Evolutionary conservation across 148 eudicot species (phyloP).

Genomic region (Bassia scoparia): DNA sequence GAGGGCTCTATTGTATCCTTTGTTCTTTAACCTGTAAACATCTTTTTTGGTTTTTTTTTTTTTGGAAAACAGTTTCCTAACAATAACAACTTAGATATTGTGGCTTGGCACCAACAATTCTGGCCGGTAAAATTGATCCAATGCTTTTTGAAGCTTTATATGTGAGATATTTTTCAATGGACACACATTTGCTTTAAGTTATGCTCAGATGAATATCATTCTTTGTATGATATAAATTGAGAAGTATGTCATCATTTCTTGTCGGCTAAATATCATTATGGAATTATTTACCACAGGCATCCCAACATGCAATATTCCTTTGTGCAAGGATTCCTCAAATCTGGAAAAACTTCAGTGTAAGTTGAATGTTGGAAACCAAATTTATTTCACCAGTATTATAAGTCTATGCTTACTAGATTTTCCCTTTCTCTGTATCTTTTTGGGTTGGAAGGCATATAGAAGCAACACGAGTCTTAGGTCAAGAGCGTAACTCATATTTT

Average conservation of each 20-base stretch:
- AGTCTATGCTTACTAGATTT: not conserved
- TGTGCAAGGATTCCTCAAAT: conserved; percentile 94
- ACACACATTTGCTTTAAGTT: not conserved
- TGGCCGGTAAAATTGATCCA: conserved; percentile 93
- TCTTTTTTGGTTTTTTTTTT: not conserved
- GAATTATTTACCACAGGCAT: conserved; percentile 53
- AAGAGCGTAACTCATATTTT: not conserved
- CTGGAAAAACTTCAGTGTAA: conserved; percentile 58
- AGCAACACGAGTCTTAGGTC: not conserved
- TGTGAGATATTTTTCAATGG: conserved; percentile 44
- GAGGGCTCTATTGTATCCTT: conserved; percentile 82
- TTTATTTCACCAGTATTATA: not conserved
- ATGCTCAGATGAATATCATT: not conserved
- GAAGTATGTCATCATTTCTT: conserved; percentile 3
- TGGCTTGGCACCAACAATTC: conserved; percentile 79
- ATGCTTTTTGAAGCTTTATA: conserved; percentile 91
- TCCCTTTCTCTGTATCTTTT: not conserved
- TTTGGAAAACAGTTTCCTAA: conserved; percentile 26
- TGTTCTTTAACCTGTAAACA: conserved; percentile 12
- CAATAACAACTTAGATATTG: conserved; percentile 57
- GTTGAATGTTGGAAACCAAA: conserved; percentile 19
- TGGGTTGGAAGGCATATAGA: not conserved
- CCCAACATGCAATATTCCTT: conserved; percentile 86
- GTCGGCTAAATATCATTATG: not conserved
- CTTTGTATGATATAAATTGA: not conserved